Conservation (phyloP, 495 filamentous ascomycete species). For the Podospora conica region DNA sequence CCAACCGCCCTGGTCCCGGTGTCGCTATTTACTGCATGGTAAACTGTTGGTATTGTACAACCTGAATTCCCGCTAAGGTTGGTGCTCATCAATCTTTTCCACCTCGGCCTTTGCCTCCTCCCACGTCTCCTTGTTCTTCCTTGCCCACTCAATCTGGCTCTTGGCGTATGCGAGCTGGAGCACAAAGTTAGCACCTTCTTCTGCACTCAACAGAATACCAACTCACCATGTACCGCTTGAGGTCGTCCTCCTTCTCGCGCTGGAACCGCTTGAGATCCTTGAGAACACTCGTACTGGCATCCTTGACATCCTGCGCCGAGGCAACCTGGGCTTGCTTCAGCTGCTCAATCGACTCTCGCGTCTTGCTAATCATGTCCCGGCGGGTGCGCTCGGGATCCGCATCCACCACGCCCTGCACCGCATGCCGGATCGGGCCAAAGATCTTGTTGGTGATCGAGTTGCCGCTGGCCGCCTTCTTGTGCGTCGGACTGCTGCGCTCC, state of each 20-base stretch:
- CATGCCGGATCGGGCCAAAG: slow-evolving; percentile 91
- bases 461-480: slow-evolving; percentile 68
- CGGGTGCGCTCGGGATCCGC: slow-evolving; percentile 89
- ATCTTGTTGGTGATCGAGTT: slow-evolving; percentile 86
- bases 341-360: slow-evolving; percentile 65
- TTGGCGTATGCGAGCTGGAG: slow-evolving; percentile 81
- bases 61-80: background rate
- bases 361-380: slow-evolving; percentile 92
- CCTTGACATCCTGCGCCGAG: slow-evolving; percentile 81
- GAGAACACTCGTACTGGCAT: slow-evolving; percentile 78
- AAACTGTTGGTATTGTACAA: background rate
- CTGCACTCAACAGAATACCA: background rate
- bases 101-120: slow-evolving; percentile 91
- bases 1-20: no score
- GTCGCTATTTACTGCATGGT: background rate
- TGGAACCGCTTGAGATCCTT: slow-evolving; percentile 91
- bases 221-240: slow-evolving; percentile 91
- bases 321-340: slow-evolving; percentile 85
- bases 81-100: slow-evolving; percentile 64
- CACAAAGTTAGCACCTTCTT: slow-evolving; percentile 15
- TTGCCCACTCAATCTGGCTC: slow-evolving; percentile 97
- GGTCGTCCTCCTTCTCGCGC: slow-evolving; percentile 85
- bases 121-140: slow-evolving; percentile 93
- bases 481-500: slow-evolving; percentile 41
- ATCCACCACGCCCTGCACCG: slow-evolving; percentile 91